These are phyloP conservation scores for Mucor lusitanicus DNA, from an alignment of 371 early-diverging fungal genomes.

Conservation along the genomic window DNA sequence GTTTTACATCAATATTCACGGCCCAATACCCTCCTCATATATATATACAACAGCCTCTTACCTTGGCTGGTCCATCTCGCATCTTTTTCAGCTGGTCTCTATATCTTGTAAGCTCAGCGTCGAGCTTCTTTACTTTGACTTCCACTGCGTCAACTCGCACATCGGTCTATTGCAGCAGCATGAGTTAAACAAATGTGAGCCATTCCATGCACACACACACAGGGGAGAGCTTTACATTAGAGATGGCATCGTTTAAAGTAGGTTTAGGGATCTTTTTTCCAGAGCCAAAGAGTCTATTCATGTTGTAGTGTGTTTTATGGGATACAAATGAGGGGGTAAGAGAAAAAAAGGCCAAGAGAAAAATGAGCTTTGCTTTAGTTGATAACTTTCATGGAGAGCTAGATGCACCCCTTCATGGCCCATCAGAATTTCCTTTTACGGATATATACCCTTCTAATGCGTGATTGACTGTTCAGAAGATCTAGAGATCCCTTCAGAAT, in stretches of 20 bases:
- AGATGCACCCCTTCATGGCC: neutral
- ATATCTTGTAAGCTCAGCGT: conserved; percentile 89
- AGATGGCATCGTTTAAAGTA: conserved; percentile 27
- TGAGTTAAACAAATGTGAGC: neutral
- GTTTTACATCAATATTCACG: neutral
- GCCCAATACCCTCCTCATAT: neutral
- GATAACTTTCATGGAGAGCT: neutral
- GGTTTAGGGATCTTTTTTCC: conserved; percentile 34
- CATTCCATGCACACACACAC: neutral
- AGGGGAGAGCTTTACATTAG: conserved; percentile 27
- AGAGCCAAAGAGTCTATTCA: conserved; percentile 46
- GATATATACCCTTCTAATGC: no score
- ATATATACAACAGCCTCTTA: conserved; percentile 35
- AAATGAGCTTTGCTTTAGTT: neutral
- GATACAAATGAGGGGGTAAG: neutral
- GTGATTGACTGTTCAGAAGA: no score
- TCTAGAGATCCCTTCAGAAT: no score
- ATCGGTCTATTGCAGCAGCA: conserved; percentile 66
- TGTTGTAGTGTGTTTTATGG: neutral
- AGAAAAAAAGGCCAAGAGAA: neutral
- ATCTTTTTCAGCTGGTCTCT: conserved; percentile 92
- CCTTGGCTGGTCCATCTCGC: conserved; percentile 93
- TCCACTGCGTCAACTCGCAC: conserved; percentile 83
- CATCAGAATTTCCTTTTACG: no score
- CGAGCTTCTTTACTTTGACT: conserved; percentile 90